These are phyloP conservation scores for Echites panduratus DNA, from an alignment of 257 asterid genomes.

Conservation along the genomic window DNA sequence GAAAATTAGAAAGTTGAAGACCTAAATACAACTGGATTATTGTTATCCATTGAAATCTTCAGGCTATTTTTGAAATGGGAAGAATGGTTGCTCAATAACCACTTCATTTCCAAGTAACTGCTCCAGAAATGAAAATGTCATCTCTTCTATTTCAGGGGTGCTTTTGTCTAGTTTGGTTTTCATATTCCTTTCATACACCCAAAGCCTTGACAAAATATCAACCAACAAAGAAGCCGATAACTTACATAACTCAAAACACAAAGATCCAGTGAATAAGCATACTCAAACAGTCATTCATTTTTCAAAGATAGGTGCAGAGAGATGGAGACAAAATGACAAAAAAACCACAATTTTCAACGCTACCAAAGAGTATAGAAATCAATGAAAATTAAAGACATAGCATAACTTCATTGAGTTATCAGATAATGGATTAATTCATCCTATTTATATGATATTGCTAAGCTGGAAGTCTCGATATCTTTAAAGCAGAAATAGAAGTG, in stretches of 20 bases:
- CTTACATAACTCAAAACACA: background rate
- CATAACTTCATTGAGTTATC: background rate
- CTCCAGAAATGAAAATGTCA: background rate
- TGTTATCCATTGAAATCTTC: background rate
- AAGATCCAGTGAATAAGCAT: background rate
- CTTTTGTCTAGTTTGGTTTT: background rate
- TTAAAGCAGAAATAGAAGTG: background rate
- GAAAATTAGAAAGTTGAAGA: background rate
- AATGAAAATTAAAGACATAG: background rate
- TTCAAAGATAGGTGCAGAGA: background rate
- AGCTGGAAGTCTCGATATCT: background rate
- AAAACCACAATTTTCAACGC: background rate
- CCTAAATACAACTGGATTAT: background rate
- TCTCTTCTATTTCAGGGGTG: background rate
- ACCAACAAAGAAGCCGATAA: background rate
- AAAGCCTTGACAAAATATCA: background rate
- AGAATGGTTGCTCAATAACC: background rate
- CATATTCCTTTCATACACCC: background rate
- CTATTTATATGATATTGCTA: background rate
- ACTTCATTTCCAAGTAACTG: background rate
- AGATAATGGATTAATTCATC: background rate
- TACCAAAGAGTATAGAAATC: background rate
- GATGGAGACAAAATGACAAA: no score
- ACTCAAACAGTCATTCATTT: background rate
- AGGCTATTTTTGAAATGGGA: background rate